These are phyloP conservation scores for Podochytrium sp. DNA, from an alignment of 192 early-diverging fungal genomes.

Conservation along the genomic window DNA sequence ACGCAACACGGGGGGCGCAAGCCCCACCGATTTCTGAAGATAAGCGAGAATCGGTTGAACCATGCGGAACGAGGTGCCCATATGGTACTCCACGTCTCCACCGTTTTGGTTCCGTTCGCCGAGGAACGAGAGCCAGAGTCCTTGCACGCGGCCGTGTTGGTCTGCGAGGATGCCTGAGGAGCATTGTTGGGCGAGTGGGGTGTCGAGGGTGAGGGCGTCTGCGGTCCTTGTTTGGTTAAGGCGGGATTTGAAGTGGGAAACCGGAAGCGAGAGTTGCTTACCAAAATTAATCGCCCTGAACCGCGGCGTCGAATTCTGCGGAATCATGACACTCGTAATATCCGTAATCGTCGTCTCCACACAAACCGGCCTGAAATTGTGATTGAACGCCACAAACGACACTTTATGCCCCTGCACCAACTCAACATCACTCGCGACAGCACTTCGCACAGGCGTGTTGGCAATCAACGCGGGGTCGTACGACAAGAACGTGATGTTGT, in stretches of 20 bases:
- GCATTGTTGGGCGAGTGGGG: slow-evolving; percentile 81
- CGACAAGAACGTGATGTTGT: slow-evolving; percentile 84
- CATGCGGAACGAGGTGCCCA: slow-evolving; percentile 36
- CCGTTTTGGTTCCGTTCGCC: slow-evolving; percentile 72
- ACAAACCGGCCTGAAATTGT: slow-evolving; percentile 53
- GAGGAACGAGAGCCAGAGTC: slow-evolving; percentile 74
- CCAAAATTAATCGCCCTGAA: slow-evolving; percentile 75
- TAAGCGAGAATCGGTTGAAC: slow-evolving; percentile 42
- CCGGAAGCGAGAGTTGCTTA: neutral
- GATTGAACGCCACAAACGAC: slow-evolving; percentile 52
- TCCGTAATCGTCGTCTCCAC: slow-evolving; percentile 59
- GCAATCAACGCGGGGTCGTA: slow-evolving; percentile 80
- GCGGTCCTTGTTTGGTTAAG: neutral
- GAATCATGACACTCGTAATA: slow-evolving; percentile 54
- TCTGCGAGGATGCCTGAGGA: slow-evolving; percentile 75
- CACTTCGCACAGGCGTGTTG: slow-evolving; percentile 69
- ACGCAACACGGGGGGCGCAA: slow-evolving; percentile 26
- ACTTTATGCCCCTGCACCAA: slow-evolving; percentile 62
- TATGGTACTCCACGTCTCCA: slow-evolving; percentile 51
- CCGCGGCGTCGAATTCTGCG: slow-evolving; percentile 56
- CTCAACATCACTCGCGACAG: slow-evolving; percentile 58
- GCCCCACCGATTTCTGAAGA: slow-evolving; percentile 21
- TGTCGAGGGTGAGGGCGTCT: slow-evolving; percentile 80
- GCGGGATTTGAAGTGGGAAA: neutral
- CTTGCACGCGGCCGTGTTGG: slow-evolving; percentile 66